Evolutionary conservation across 371 early-diverging fungal genomes (phyloP), one percentile per base, ranked within the genome.

Genomic region (Massospora cicadina): DNA sequence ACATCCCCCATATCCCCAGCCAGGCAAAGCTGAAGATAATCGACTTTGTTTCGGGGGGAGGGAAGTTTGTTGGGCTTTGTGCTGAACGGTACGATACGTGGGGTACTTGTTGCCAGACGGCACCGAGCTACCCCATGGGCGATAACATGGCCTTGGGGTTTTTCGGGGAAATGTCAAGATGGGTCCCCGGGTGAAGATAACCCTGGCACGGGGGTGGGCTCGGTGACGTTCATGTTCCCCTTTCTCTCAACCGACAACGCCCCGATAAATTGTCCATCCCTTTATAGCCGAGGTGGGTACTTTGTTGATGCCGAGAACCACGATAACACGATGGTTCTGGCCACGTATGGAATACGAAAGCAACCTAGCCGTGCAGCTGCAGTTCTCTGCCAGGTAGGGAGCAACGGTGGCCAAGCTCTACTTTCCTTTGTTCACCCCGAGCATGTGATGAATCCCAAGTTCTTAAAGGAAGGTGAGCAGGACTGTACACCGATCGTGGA

Each of bases 41-140:
- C 17, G 64, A 72, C 13, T 98, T 82, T 76, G 90, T 96, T 1
- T 43, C 70, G 0, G 64, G 69, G 21, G 95, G 95, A 7, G 98
- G 98, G 1, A 76, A 79, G 13, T 95, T 90, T 70, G 72, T 92
- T 33, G 98, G 98, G 0, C 76, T 98, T 17, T 95, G 97, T 69
- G 95, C 93, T 0, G 98, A 96, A 13, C 95, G 85, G 0, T 93
- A 94, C 70, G 93, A 88, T 73, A 93, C 79, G 0, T 76, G 81
- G 23, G 69, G 67, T 0, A 65, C 71, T 13, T 81, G 89, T 32
- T 85, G 83, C 65, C 92, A 95, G 73, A 75, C 76, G 1, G 82
- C 83, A 12, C 67, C 77, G 21, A 62, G 67, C 1, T 69, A 87
- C 69, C 78, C 83, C 66, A 89, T 95, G 10, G 67, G 76, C 26